These are phyloP conservation scores for Phytophthora pseudosyringae DNA, from an alignment of 352 stramenopile species.

Conservation along the genomic window DNA sequence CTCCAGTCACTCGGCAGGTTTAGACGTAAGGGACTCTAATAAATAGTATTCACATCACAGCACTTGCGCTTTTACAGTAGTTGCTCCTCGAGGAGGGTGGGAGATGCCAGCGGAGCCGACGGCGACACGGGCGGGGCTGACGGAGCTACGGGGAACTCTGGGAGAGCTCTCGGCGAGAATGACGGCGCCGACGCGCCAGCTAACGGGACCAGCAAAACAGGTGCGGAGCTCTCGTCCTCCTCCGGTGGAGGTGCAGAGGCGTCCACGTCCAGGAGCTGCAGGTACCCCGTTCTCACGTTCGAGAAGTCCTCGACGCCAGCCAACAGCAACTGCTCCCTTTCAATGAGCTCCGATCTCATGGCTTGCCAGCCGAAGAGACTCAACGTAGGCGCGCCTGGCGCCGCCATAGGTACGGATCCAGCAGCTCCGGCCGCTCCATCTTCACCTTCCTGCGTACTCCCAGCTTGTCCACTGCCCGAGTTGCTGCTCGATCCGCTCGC, in stretches of 20 bases:
- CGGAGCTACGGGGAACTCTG: slow-evolving; percentile 1
- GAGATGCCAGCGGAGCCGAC: slow-evolving; percentile 19
- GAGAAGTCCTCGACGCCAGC: slow-evolving; percentile 54
- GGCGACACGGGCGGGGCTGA: slow-evolving; percentile 25
- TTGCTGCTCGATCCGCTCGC: slow-evolving; percentile 18
- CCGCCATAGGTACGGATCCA: slow-evolving; percentile 20
- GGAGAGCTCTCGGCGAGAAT: slow-evolving; percentile 30
- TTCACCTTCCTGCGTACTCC: slow-evolving; percentile 10
- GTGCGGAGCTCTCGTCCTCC: slow-evolving; percentile 42
- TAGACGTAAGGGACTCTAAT: slow-evolving; percentile 27
- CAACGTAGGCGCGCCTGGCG: slow-evolving; percentile 30
- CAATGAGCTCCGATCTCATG: slow-evolving; percentile 52
- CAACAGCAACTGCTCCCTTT: slow-evolving; percentile 55
- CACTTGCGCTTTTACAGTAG: slow-evolving; percentile 38
- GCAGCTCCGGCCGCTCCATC: slow-evolving; percentile 6
- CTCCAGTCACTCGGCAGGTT: not conserved
- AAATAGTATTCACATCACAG: slow-evolving; percentile 40
- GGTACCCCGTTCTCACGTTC: slow-evolving; percentile 43
- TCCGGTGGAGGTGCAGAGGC: slow-evolving; percentile 39
- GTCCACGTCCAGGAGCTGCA: slow-evolving; percentile 63
- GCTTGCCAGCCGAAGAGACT: slow-evolving; percentile 64
- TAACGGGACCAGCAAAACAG: slow-evolving; percentile 37
- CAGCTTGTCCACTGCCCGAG: slow-evolving; percentile 5
- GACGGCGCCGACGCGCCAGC: slow-evolving; percentile 46
- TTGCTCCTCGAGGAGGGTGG: slow-evolving; percentile 28